Evolutionary conservation across 495 filamentous ascomycete genomes (phyloP).

Genomic region (Penicillium coprophilum): DNA sequence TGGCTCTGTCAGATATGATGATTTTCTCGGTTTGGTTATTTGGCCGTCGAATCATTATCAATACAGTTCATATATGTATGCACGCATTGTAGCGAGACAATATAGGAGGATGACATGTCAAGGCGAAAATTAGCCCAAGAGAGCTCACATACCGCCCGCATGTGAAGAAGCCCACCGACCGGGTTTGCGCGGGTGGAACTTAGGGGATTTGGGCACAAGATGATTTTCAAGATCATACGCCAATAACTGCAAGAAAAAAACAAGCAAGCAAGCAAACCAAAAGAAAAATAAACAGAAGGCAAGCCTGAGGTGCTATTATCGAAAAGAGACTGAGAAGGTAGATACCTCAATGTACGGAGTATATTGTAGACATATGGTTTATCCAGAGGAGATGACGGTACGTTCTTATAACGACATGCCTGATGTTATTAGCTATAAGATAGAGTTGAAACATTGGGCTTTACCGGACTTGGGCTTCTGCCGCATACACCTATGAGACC

Average conservation of each 20-base stretch:
- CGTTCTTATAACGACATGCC: no score
- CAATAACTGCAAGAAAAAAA: neutral
- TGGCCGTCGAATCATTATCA: neutral
- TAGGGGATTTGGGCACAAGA: neutral
- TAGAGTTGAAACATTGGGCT: no score
- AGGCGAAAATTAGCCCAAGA: neutral
- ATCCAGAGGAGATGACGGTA: no score
- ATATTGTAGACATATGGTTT: neutral
- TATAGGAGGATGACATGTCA: neutral
- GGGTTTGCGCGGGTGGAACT: neutral
- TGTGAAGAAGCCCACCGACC: slow-evolving; percentile 3
- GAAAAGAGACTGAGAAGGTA: neutral
- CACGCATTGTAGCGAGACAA: neutral
- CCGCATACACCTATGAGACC: no score
- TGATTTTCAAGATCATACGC: neutral
- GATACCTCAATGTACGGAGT: neutral
- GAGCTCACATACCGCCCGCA: slow-evolving; percentile 1
- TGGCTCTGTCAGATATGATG: slow-evolving; percentile 39
- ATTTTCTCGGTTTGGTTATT: neutral
- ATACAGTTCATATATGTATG: neutral
- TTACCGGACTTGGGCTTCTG: no score
- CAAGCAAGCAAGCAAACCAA: no score
- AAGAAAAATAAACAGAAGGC: no score
- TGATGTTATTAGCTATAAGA: no score
- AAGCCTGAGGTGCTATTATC: neutral